Base-by-base conservation (phyloP, 2,329 filamentous ascomycete species). In the Chalaropsis ovoidea region DNA sequence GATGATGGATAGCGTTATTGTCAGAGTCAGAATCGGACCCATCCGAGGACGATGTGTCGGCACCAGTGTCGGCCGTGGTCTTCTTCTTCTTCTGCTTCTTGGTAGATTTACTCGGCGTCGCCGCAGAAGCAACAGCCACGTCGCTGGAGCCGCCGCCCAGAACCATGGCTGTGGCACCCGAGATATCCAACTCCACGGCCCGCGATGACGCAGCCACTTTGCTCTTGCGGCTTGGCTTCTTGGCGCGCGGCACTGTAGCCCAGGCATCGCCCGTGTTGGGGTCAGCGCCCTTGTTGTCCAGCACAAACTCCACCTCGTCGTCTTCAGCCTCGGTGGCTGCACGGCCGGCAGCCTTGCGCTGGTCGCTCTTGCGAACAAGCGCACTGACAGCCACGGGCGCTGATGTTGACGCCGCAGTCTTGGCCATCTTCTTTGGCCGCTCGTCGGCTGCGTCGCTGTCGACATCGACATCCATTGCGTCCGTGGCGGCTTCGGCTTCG, bases 1-100 rank as follows among this genome's bases (percentile, higher is more conserved):
- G 61, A 78, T 73, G 22, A 66, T 76, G 74, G 61, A 74, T 75
- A 1, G 71, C 73, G 15, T 71, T 72, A 24, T 72, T 72, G 10
- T 69, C 69, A 35, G 71, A 69, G 68, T 52, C 63, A 60, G 56
- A 42, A 31, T 56, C 24, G 52, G 10, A 66, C 7, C 43, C 64
- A 1, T 65, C 64, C 11, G 60, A 63, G 2, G 63, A 65, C 17
- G 66, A 65, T 13, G 67, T 65, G 54, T 68, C 67, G 17, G 63
- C 61, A 1, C 43, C 42, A 49, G 60, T 19, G 35, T 27, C 35
- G 19, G 41, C 52, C 15, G 35, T 27, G 19, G 61, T 43, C 31
- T 43, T 43, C 1, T 41, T 43, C 31, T 43, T 43, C 1, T 41
- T n/a, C 35, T 49, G 45, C 31, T 27, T n/a, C 31, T 64, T 64